Conservation (phyloP, 2,329 filamentous ascomycete species). For the Fusarium protoensiforme region DNA sequence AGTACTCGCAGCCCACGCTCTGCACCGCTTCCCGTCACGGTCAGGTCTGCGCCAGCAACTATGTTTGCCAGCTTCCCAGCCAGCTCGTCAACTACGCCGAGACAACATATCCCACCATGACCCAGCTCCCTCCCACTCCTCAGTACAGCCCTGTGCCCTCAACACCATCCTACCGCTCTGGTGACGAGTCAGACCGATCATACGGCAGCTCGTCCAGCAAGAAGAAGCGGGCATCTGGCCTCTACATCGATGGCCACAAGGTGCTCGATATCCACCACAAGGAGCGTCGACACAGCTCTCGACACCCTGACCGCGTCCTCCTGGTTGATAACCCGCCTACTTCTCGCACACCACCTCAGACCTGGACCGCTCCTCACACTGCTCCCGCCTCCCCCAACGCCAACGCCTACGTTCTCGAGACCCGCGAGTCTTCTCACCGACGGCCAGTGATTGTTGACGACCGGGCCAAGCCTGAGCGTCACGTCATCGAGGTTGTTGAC, state of each 20-base stretch:
- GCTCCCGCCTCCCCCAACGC: slow-evolving; percentile 52
- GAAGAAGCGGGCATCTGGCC: slow-evolving; percentile 48
- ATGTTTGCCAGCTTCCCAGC: slow-evolving; percentile 54
- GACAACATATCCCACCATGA: slow-evolving; percentile 44
- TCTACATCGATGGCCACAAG: slow-evolving; percentile 53
- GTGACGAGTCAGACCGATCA: slow-evolving; percentile 52
- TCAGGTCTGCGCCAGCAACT: slow-evolving; percentile 55
- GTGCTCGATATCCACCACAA: slow-evolving; percentile 49
- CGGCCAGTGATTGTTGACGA: slow-evolving; percentile 54
- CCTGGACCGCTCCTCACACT: slow-evolving; percentile 53
- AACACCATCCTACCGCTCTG: slow-evolving; percentile 50
- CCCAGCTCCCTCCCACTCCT: slow-evolving; percentile 55
- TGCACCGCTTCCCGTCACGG: slow-evolving; percentile 54
- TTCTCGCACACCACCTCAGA: slow-evolving; percentile 59
- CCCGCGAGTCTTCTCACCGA: slow-evolving; percentile 38
- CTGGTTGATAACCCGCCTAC: slow-evolving; percentile 59
- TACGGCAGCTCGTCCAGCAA: slow-evolving; percentile 46
- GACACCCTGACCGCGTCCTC: slow-evolving; percentile 54
- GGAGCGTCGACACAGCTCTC: slow-evolving; percentile 41
- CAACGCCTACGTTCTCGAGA: slow-evolving; percentile 41
- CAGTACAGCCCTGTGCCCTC: slow-evolving; percentile 46
- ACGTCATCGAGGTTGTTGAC: slow-evolving; percentile 53
- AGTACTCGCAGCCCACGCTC: slow-evolving; percentile 49
- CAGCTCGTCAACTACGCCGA: slow-evolving; percentile 50
- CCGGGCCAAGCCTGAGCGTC: slow-evolving; percentile 41